Evolutionary conservation across 192 early-diverging fungal species (phyloP).

Genomic region (Backusella morwellensis): DNA sequence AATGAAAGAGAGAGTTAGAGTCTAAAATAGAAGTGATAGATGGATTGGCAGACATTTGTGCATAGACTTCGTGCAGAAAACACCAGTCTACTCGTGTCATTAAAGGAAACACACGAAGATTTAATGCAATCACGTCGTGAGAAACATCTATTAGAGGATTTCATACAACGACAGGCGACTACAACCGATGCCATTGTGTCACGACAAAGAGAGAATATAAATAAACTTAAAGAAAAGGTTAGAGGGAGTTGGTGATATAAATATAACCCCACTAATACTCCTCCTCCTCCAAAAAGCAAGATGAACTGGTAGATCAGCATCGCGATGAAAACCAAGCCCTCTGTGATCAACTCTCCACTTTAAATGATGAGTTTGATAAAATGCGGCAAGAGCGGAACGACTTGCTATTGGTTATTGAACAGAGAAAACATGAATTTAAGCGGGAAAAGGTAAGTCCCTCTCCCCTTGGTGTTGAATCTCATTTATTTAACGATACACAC

Average conservation of each 20-base stretch:
- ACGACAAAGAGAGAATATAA: background rate
- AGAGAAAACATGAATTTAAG: slow-evolving; percentile 9
- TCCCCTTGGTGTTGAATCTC: too few relatives aligned
- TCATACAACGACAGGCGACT: slow-evolving; percentile 3
- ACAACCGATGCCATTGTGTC: slow-evolving; percentile 3
- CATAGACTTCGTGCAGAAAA: background rate
- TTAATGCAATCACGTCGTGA: slow-evolving; percentile 7
- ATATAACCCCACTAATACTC: background rate
- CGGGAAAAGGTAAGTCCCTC: background rate
- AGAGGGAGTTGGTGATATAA: background rate
- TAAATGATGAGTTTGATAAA: background rate
- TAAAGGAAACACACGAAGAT: slow-evolving; percentile 1
- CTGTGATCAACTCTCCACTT: background rate
- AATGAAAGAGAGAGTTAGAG: background rate
- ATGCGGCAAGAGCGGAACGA: background rate
- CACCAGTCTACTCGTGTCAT: background rate
- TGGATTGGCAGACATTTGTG: slow-evolving; percentile 5
- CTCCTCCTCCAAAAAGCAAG: background rate
- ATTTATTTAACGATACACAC: background rate
- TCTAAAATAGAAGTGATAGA: background rate
- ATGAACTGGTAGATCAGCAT: too few relatives aligned
- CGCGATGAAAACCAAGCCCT: background rate
- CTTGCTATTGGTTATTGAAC: background rate
- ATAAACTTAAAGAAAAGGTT: background rate
- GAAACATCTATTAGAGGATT: background rate